A percentile compares a stretch with the other conserved stretches of the same genome.
phyloP scores from a whole-genome alignment of 1,139 yeast genomes.

The Geotrichum siamense region DNA sequence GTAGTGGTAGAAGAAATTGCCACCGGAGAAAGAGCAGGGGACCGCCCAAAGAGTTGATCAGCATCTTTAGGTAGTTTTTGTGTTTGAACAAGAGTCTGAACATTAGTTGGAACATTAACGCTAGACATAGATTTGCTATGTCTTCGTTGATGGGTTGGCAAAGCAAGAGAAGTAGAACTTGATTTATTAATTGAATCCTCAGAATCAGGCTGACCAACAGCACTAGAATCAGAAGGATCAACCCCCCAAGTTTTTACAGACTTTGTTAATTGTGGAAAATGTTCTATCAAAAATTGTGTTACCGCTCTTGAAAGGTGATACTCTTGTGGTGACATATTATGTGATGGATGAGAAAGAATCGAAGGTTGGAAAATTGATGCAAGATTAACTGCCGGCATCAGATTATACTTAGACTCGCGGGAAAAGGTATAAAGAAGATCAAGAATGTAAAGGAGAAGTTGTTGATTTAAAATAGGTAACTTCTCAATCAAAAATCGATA shows the following conservation, averaged over 20 bases:
- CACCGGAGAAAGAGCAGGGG: not conserved
- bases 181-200: too few relatives aligned
- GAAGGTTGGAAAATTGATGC: slow-evolving; percentile 98
- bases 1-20: not conserved
- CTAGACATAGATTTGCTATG: slow-evolving; percentile 34
- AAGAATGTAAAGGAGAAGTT: slow-evolving; percentile 76
- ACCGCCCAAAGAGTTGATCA: not conserved
- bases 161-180: not conserved
- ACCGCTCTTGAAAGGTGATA: slow-evolving; percentile 82
- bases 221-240: not conserved
- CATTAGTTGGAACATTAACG: slow-evolving; percentile 20
- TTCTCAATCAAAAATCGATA: slow-evolving; percentile 61
- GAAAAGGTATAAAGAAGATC: slow-evolving; percentile 85
- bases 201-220: not conserved
- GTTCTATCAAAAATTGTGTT: slow-evolving; percentile 81
- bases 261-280: slow-evolving; percentile 39
- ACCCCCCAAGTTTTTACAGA: slow-evolving; percentile 14
- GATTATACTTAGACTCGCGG: slow-evolving; percentile 64
- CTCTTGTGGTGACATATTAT: slow-evolving; percentile 87
- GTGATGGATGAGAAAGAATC: slow-evolving; percentile 82
- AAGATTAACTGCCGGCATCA: slow-evolving; percentile 88
- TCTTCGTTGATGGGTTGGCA: slow-evolving; percentile 22
- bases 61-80: slow-evolving; percentile 2
- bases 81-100: slow-evolving; percentile 4
- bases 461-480: slow-evolving; percentile 66